These are phyloP conservation scores for Desmodesmus armatus DNA, from an alignment of 139 green algal species.

Conservation along the genomic window DNA sequence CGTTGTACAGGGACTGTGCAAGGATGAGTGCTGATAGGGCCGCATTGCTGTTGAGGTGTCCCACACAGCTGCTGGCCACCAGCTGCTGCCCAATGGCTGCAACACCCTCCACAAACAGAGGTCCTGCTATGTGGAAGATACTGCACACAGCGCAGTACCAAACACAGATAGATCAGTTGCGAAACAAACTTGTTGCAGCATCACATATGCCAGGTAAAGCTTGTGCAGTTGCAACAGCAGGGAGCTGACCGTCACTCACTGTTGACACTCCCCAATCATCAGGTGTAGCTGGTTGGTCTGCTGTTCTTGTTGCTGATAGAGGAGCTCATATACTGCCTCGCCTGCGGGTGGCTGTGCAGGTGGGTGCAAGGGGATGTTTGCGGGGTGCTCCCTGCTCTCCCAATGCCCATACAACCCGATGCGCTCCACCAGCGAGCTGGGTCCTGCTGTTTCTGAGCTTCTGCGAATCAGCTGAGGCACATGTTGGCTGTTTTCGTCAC, in stretches of 20 bases:
- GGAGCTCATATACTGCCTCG: background rate
- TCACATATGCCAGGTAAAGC: too few relatives aligned
- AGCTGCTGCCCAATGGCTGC: constrained; percentile 34
- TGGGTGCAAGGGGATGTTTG: too few relatives aligned
- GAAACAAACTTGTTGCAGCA: too few relatives aligned
- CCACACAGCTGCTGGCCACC: constrained; percentile 18
- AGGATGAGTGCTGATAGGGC: constrained; percentile 23
- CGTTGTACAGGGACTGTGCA: constrained; percentile 25
- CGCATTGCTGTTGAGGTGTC: background rate
- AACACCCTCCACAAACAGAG: constrained; percentile 35
- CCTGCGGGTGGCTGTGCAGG: background rate
- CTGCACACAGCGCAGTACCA: too few relatives aligned
- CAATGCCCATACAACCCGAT: background rate
- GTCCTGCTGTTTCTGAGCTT: background rate
- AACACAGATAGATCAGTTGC: too few relatives aligned
- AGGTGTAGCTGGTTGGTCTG: background rate
- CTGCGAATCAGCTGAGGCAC: background rate
- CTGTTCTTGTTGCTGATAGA: background rate
- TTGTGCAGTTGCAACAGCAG: too few relatives aligned
- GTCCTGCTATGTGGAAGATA: background rate
- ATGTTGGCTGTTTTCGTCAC: too few relatives aligned
- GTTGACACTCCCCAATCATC: background rate
- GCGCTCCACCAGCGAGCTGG: background rate
- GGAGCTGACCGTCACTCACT: background rate
- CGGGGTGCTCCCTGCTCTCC: background rate